phyloP scores from a whole-genome alignment of 2,329 filamentous ascomycete species.

The Dactylellina drechsleri region DNA sequence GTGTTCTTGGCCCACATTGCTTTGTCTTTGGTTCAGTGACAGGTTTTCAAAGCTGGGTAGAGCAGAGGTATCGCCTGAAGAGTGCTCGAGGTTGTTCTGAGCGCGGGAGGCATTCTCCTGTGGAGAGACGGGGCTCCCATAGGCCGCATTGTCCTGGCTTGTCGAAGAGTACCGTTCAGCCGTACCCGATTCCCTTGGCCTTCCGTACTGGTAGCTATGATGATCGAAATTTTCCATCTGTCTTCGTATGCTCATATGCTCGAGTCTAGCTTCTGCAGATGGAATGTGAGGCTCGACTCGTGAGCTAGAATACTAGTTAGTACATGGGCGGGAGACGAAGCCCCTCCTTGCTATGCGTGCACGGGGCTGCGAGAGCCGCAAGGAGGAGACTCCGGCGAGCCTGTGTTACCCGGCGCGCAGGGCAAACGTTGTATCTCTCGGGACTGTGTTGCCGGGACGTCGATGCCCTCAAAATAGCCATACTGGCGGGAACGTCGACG shows the following conservation, averaged over 20 bases:
- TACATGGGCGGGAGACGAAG: no score
- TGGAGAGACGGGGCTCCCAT: background rate
- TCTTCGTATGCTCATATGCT: no score
- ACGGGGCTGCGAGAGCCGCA: background rate
- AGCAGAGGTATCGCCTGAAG: background rate
- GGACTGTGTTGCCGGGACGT: constrained; percentile 19
- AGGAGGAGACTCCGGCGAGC: constrained; percentile 1
- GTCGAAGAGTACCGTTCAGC: constrained; percentile 9
- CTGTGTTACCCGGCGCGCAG: background rate
- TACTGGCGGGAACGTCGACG: no score
- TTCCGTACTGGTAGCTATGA: background rate
- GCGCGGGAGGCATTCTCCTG: constrained; percentile 2
- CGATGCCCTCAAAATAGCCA: background rate
- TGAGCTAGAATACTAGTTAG: no score
- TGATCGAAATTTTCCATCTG: background rate
- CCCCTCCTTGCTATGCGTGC: background rate
- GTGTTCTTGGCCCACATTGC: constrained; percentile 27
- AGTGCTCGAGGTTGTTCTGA: constrained; percentile 17
- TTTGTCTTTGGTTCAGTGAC: constrained; percentile 5
- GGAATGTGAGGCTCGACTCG: no score
- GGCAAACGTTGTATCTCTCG: constrained; percentile 25
- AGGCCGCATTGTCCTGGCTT: constrained; percentile 26
- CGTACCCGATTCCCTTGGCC: constrained; percentile 10
- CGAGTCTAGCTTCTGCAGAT: no score
- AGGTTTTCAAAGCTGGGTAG: constrained; percentile 19